Evolutionary conservation across 2,329 filamentous ascomycete species (phyloP), one percentile per base, ranked within the genome.

Genomic region (Zalaria obscura): DNA sequence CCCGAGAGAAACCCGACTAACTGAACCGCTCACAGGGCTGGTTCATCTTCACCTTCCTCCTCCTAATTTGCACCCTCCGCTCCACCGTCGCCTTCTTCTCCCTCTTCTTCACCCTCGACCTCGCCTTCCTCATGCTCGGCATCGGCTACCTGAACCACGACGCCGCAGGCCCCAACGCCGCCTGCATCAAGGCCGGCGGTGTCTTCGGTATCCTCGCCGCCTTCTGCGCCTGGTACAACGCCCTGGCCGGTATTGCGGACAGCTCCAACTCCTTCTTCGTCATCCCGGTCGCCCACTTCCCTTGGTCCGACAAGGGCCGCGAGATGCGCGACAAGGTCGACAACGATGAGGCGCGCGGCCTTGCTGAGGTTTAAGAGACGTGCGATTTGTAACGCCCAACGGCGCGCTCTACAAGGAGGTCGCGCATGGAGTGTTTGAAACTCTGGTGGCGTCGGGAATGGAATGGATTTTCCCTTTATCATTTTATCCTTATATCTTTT

Each of bases 201-300:
- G 62, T 60, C 5, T 73, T 73, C 47, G 70, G 68, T 43, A 59
- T 73, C 27, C 54, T 73, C 36, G 69, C 69, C 10, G 69, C 69
- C 0, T 72, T 73, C 52, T 49, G 65, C 8, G 70, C 69, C 10
- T 73, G 69, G 70, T 73, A 72, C 55, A 70, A 72, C 45, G 68
- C 67, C 3, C 57, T 72, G 6, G 70, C 70, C 36, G 70, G 69
- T 66, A 66, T 73, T 46, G 68, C 68, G n/a, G 69, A 73, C 52
- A 62, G 61, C 45, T 65, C 60, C 45, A 73, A 73, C 61, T 69
- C 85, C 69, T 94, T 94, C 78, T 91, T 94, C 71, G 72, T 91
- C 61, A 77, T 93, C 47, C 89, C 88, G 40, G 87, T 95, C 48
- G 80, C 83, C 54, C 87, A 94, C 71, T 93, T 95, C 72, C 89